Evolutionary conservation across 31 red algal species (phyloP).

Genomic region (Odonthalia washingtoniensis): DNA sequence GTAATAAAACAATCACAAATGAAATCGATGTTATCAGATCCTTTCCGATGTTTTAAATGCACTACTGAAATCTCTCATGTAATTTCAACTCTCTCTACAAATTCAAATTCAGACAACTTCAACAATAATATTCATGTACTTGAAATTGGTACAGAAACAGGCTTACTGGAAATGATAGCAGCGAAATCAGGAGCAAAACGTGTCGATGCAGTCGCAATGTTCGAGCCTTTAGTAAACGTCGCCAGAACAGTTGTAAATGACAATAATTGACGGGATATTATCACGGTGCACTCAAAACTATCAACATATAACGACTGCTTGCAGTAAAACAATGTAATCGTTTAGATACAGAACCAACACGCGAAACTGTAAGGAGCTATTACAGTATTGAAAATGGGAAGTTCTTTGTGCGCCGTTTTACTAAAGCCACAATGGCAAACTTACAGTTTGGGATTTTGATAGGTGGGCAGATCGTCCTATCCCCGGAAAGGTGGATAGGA

Average conservation of each 20-base stretch:
- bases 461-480: too few species aligned
- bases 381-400: too few species aligned
- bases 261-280: slow-evolving; percentile 43
- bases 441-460: too few species aligned
- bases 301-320: slow-evolving; percentile 41
- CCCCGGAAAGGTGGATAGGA: too few species aligned
- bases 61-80: neutral
- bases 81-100: neutral
- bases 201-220: too few species aligned
- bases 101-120: too few species aligned
- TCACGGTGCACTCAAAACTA: slow-evolving; percentile 46
- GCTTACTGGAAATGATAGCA: slow-evolving; percentile 67
- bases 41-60: slow-evolving; percentile 59
- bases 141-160: slow-evolving; percentile 82
- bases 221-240: slow-evolving; percentile 60
- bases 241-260: slow-evolving; percentile 45
- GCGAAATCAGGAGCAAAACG: slow-evolving; percentile 65
- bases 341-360: too few species aligned
- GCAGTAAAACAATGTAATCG: slow-evolving; percentile 46
- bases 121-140: too few species aligned
- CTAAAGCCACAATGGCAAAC: too few species aligned
- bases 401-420: too few species aligned
- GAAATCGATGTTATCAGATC: slow-evolving; percentile 70
- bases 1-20: slow-evolving; percentile 75
- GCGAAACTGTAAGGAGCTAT: too few species aligned